Evolutionary conservation across 2,329 filamentous ascomycete genomes (phyloP), one percentile per base, ranked within the genome.

Genomic region (Xylaria sp.): DNA sequence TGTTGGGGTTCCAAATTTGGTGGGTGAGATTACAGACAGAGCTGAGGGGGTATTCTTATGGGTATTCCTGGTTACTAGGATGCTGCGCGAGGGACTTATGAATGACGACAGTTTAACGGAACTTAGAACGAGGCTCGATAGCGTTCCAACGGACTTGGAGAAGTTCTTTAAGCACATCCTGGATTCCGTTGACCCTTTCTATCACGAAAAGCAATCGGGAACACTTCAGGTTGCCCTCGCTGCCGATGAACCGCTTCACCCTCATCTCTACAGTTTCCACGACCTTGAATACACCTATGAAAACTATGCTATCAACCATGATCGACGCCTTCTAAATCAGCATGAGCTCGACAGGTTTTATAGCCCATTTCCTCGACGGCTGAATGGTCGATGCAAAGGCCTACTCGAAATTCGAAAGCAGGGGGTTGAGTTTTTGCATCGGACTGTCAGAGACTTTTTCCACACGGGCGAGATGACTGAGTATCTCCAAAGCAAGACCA

Each of bases 161-260:
- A 23, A 49, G 9, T 49, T 49, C n/a, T 49, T 49, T 31, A 49
- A 35, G 46, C 46, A 37, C n/a, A 49, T 49, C 1, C 31, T 49
- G 23, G 13, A 11, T 23, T 49, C 46, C 9, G 46, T 49, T 23
- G 31, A 37, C 7, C 46, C 46, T 25, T 35, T 49, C 31, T 49
- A 49, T 25, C 46, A 49, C 31, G 31, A 49, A 11, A 49, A 49
- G 46, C 29, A 35, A 25, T 35, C 46, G 17, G 21, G 46, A 25
- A 49, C 46, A 15, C 9, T 49, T 15, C 29, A 49, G 13, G 46
- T 49, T 7, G 46, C 46, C 29, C 7, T 19, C 4, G 46, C 17
- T 23, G 46, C 46, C n/a, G 31, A 37, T 23, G 46, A 10, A 37
- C 46, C 46, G 31, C 46, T 49, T 21, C 46, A 49, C 13, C 10